A percentile compares a stretch with the other conserved stretches of the same genome.
Evolutionary conservation across 768 basidiomycete species (phyloP).

Genomic region (Suillus bovinus): DNA sequence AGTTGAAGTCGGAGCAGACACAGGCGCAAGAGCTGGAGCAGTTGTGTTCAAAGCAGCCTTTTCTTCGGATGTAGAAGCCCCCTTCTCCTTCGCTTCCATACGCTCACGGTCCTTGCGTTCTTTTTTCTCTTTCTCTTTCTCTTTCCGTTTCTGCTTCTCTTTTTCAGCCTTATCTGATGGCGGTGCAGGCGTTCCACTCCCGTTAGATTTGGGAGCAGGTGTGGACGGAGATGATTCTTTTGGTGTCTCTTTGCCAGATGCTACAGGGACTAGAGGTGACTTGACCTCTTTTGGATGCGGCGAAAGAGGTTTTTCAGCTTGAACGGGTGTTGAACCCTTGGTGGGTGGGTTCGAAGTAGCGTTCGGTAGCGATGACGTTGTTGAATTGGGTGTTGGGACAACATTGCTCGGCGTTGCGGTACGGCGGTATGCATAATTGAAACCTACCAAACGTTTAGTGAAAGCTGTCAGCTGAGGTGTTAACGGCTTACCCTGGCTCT

Average conservation of each 20-base stretch:
- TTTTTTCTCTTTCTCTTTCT: slow-evolving; percentile 66
- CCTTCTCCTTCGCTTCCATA: slow-evolving; percentile 40
- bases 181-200: slow-evolving; percentile 28
- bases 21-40: background rate
- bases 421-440: slow-evolving; percentile 94
- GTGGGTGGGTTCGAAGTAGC: slow-evolving; percentile 34
- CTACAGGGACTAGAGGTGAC: slow-evolving; percentile 35
- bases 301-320: slow-evolving; percentile 38
- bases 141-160: slow-evolving; percentile 59
- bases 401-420: slow-evolving; percentile 55
- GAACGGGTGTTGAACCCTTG: slow-evolving; percentile 33
- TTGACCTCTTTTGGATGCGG: slow-evolving; percentile 34
- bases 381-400: slow-evolving; percentile 59
- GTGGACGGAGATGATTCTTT: slow-evolving; percentile 37
- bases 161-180: slow-evolving; percentile 52
- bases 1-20: background rate
- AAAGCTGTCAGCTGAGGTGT: background rate
- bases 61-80: slow-evolving; percentile 32
- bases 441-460: slow-evolving; percentile 51
- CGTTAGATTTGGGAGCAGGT: slow-evolving; percentile 32
- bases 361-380: slow-evolving; percentile 51
- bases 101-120: slow-evolving; percentile 60
- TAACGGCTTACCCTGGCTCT: slow-evolving; percentile 75
- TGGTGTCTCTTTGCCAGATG: slow-evolving; percentile 27
- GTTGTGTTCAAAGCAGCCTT: slow-evolving; percentile 25